Base-by-base conservation (phyloP, 305 asterid species). In the Solanum aculeatissimum region DNA sequence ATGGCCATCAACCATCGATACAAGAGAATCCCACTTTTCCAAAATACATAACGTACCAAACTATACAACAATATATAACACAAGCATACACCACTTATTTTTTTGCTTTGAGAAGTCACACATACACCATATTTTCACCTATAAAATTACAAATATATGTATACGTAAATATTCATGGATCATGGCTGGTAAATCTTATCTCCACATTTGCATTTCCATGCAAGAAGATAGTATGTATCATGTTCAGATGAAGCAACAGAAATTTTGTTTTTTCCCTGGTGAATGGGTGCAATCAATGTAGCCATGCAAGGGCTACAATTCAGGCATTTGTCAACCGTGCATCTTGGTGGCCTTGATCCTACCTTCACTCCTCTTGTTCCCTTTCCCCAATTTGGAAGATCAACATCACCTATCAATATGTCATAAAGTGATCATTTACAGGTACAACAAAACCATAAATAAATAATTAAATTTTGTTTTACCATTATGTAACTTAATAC, bases 281-380 rank as follows among this genome's bases (percentile, higher is more conserved):
- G 81, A 7, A 65, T 35, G 21, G 80, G 55, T n/a, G 65, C 42
- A 35, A 53, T 65, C 38, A 85, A 54, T 6, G 84, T 80, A 53
- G 87, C 62, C 49, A 63, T 51, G 53, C 87, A 85, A 51, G 87
- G 87, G 19, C 68, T 85, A 53, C 87, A 85, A 27, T 51, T 85
- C 60, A 35, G 49, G 81, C 87, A 85, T 35, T 54, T 85, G 23
- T 80, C 72, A 63, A 66, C 65, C 19, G 53, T 69, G 40, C 87
- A 85, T 9, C 38, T 78, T 63, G 87, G 87, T 60, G 87, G 87
- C 72, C 84, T 85, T 79, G 84, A 85, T 58, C 87, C 87, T 68
- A 85, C 32, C 43, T 75, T 35, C 69, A n/a, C 57, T 74, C 14
- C 63, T 32, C 79, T 75, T 75, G 65, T 13, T 45, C 35, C 58